Percentiles rank a stretch among this genome's conserved stretches.
Evolutionary conservation across 208 protist genomes (phyloP).

Genomic region (Trypanosoma mega): DNA sequence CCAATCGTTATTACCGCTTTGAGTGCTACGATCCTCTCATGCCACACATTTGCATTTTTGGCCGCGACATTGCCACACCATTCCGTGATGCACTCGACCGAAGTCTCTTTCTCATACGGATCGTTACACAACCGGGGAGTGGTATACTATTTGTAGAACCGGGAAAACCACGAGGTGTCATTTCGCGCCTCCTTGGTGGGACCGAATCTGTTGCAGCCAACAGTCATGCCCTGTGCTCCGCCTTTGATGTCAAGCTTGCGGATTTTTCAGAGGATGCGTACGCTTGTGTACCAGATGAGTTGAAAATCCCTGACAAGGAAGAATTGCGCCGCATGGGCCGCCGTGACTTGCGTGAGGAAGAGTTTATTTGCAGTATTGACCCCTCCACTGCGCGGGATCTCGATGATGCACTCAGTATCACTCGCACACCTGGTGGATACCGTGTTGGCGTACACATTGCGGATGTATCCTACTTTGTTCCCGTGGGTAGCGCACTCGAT

Average conservation of each 20-base stretch:
- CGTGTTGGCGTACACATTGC: slow-evolving; percentile 95
- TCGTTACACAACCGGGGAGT: slow-evolving; percentile 16
- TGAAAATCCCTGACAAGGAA: slow-evolving; percentile 39
- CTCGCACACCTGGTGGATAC: slow-evolving; percentile 41
- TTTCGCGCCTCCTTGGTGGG: slow-evolving; percentile 36
- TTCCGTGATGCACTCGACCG: slow-evolving; percentile 37
- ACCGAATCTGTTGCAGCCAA: slow-evolving; percentile 41
- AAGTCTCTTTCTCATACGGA: slow-evolving; percentile 45
- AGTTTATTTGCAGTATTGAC: slow-evolving; percentile 90
- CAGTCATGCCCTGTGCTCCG: slow-evolving; percentile 48
- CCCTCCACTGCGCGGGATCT: slow-evolving; percentile 84
- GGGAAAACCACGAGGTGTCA: slow-evolving; percentile 28
- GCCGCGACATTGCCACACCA: slow-evolving; percentile 45
- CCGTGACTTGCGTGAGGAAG: slow-evolving; percentile 63
- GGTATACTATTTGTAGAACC: slow-evolving; percentile 14
- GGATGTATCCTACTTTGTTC: slow-evolving; percentile 92
- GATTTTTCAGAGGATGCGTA: slow-evolving; percentile 73
- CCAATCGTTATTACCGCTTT: slow-evolving; percentile 67
- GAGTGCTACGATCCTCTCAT: slow-evolving; percentile 51
- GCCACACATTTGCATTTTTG: slow-evolving; percentile 61
- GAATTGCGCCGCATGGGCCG: slow-evolving; percentile 46
- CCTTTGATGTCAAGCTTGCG: slow-evolving; percentile 33
- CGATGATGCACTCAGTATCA: slow-evolving; percentile 88
- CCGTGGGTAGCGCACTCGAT: slow-evolving; percentile 67
- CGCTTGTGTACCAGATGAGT: slow-evolving; percentile 46